phyloP scores from a whole-genome alignment of 139 green algal genomes.

The Coelastrella sp. region DNA sequence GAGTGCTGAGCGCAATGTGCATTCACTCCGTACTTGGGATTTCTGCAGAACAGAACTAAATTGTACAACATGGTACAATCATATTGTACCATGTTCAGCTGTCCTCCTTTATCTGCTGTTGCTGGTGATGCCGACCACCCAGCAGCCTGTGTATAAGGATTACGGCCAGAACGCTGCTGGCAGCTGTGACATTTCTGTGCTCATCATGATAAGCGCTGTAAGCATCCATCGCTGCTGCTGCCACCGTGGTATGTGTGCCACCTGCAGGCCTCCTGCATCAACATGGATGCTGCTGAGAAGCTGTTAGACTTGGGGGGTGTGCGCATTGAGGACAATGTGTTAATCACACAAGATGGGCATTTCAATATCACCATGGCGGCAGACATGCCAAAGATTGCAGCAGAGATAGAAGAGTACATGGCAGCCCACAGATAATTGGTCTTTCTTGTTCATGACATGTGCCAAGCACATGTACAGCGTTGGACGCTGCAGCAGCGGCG shows the following conservation, averaged over 20 bases:
- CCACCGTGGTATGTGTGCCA: not conserved
- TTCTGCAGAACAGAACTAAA: too few relatives aligned
- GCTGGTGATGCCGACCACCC: not conserved
- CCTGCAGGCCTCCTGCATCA: constrained; percentile 4
- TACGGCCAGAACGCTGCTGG: not conserved
- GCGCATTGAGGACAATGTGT: constrained; percentile 90
- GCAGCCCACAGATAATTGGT: not conserved
- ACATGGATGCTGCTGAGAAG: not conserved
- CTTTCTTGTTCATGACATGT: not conserved
- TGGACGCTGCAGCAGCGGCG: too few relatives aligned
- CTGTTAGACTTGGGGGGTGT: constrained; percentile 58
- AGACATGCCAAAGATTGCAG: constrained; percentile 25
- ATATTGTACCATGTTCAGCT: not conserved
- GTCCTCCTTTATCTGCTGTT: not conserved
- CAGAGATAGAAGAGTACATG: constrained; percentile 30
- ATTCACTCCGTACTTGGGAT: too few relatives aligned
- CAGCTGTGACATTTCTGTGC: not conserved
- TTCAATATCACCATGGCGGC: constrained; percentile 44
- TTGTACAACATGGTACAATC: too few relatives aligned
- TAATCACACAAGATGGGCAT: constrained; percentile 79
- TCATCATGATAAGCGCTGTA: not conserved
- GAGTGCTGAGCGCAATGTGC: too few relatives aligned
- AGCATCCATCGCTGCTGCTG: not conserved
- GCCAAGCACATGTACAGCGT: too few relatives aligned
- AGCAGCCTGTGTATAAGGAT: too few relatives aligned